A percentile compares a stretch with the other conserved stretches of the same genome.
Conservation (phyloP, 2,329 filamentous ascomycete genomes). For the Botrytis hyacinthi region DNA sequence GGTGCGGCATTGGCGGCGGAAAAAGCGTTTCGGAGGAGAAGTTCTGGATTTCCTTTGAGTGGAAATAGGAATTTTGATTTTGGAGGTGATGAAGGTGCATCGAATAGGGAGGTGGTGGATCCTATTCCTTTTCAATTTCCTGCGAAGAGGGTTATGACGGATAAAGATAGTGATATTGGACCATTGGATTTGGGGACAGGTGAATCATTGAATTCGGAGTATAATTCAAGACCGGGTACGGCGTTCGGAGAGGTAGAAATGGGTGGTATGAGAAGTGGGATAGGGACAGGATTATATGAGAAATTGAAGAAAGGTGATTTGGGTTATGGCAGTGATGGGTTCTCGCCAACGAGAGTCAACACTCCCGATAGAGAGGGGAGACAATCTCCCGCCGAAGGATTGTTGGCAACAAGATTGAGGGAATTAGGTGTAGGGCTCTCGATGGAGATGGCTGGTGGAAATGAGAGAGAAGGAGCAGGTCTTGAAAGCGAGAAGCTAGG, state of each 20-base stretch:
- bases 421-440: slow-evolving; percentile 40
- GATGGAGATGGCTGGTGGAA: slow-evolving; percentile 73
- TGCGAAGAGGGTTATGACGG: slow-evolving; percentile 22
- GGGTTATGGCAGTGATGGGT: slow-evolving; percentile 59
- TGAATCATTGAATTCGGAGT: neutral
- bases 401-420: slow-evolving; percentile 68
- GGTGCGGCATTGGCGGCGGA: slow-evolving; percentile 56
- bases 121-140: slow-evolving; percentile 52
- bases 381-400: slow-evolving; percentile 51
- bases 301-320: slow-evolving; percentile 67
- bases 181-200: neutral
- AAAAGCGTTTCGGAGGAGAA: slow-evolving; percentile 57
- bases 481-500: neutral
- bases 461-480: neutral
- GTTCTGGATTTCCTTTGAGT: slow-evolving; percentile 47
- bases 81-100: slow-evolving; percentile 35
- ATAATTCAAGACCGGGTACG: neutral
- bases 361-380: slow-evolving; percentile 38
- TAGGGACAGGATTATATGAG: slow-evolving; percentile 50
- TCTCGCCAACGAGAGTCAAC: slow-evolving; percentile 37
- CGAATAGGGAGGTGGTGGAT: slow-evolving; percentile 38
- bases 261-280: slow-evolving; percentile 35
- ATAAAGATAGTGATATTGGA: neutral
- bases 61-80: slow-evolving; percentile 33
- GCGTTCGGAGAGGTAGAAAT: neutral